phyloP scores from a whole-genome alignment of 2,329 filamentous ascomycete genomes.

The Passalora sequoiae region DNA sequence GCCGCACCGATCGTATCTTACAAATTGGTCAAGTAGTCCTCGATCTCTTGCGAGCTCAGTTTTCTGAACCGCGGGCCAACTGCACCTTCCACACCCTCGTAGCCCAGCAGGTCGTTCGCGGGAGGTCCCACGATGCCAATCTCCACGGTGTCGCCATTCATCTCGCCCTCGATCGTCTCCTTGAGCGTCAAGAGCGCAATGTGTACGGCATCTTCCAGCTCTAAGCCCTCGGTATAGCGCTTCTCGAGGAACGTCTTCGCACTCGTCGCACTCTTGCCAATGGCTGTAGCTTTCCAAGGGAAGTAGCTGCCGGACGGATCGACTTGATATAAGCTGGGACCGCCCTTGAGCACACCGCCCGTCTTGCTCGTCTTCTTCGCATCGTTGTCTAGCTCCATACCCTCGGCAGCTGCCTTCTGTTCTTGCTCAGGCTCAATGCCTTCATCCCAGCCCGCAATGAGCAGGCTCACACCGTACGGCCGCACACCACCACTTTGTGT shows the following conservation, averaged over 20 bases:
- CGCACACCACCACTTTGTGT: slow-evolving; percentile 96
- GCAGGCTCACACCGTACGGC: slow-evolving; percentile 90
- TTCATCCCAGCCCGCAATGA: slow-evolving; percentile 97
- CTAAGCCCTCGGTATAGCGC: slow-evolving; percentile 93
- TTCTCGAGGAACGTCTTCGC: slow-evolving; percentile 99
- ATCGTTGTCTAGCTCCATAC: slow-evolving; percentile 49
- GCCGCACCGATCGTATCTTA: slow-evolving; percentile 44
- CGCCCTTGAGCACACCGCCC: slow-evolving; percentile 89
- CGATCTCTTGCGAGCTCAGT: slow-evolving; percentile 94
- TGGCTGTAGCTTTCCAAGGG: slow-evolving; percentile 98
- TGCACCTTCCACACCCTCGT: slow-evolving; percentile 74
- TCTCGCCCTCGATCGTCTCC: slow-evolving; percentile 98
- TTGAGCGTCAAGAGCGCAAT: slow-evolving; percentile 96
- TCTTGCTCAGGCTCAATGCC: slow-evolving; percentile 82
- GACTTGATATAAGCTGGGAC: slow-evolving; percentile 96
- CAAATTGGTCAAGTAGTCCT: slow-evolving; percentile 98
- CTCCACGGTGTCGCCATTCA: slow-evolving; percentile 96
- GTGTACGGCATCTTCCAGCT: slow-evolving; percentile 96
- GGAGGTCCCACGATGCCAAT: slow-evolving; percentile 96
- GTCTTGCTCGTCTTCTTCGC: slow-evolving; percentile 77
- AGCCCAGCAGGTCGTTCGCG: slow-evolving; percentile 85
- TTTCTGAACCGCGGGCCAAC: slow-evolving; percentile 86
- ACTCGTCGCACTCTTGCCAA: slow-evolving; percentile 96
- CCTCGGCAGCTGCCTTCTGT: slow-evolving; percentile 56
- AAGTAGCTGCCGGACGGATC: slow-evolving; percentile 99